Percentiles rank a stretch among this genome's conserved stretches.
Conservation (phyloP, 2,329 filamentous ascomycete species). For the Coniochaeta sp. region DNA sequence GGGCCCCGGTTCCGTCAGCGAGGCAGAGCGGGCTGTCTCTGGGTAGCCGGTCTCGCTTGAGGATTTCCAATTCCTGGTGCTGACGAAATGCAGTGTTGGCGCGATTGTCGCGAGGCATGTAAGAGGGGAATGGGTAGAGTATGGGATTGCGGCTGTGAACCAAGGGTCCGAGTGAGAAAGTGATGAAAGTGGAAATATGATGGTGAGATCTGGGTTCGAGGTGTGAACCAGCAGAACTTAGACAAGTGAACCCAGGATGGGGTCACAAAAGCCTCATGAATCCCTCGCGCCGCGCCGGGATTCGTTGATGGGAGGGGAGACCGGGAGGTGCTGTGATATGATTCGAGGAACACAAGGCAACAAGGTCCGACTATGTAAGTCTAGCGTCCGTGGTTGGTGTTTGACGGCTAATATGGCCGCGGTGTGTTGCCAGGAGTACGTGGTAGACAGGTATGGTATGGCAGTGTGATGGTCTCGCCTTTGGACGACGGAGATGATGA, state of each 20-base stretch:
- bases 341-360: background rate
- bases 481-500: too few species aligned
- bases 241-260: background rate
- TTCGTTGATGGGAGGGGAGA: background rate
- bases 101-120: background rate
- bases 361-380: background rate
- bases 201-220: background rate
- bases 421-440: background rate
- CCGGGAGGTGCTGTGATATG: background rate
- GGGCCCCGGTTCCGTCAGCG: background rate
- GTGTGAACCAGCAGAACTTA: background rate
- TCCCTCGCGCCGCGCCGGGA: background rate
- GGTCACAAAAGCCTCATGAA: constrained; percentile 1
- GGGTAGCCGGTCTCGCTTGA: background rate
- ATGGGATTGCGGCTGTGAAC: background rate
- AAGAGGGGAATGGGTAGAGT: background rate
- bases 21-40: background rate
- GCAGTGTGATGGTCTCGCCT: too few species aligned
- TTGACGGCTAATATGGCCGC: background rate
- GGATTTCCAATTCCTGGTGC: background rate
- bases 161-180: background rate
- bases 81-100: background rate
- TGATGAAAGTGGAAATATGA: background rate
- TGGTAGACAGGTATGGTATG: too few species aligned
- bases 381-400: background rate